Base-by-base conservation (phyloP, 2,329 filamentous ascomycete genomes). In the Fusarium cyanostomum region DNA sequence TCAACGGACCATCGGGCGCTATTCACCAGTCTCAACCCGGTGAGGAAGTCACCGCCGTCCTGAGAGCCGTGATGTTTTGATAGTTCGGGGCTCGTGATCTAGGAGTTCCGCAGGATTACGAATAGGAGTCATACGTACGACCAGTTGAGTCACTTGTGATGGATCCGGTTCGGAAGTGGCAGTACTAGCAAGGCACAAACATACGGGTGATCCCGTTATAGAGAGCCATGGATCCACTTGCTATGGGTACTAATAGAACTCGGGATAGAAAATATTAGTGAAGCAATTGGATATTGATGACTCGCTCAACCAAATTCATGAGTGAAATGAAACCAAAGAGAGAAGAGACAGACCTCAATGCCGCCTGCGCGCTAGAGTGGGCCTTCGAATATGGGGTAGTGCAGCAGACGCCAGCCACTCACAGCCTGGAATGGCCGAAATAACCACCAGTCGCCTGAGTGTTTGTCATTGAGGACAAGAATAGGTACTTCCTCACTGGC, bases 11-110 rank as follows among this genome's bases (percentile, higher is more conserved):
- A 75, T 35, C 64, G 51, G 34, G 59, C 69, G 4, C 56, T 59
- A 16, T 77, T 75, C 63, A 70, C 68, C 44, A 75, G 73, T 46
- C 51, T 77, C 28, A 66, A 71, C 46, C 74, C 74, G 5, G 66
- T 70, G 26, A 63, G 45, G n/a, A 41, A 51, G 16, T 38, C 56
- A 12, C 64, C 64, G 33, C 52, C 56, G 18, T 49, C 52, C 6
- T 66, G 43, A 15, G 27, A 8, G 16, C 7, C 28, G 11, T 18
- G 9, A 35, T 28, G 45, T 21, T 41, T 33, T 21, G 31, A 35
- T 28, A 16, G 35, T 9, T 9, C 13, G 24, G 33, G 34, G 15
- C 53, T 52, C 11, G 49, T 66, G 62, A 49, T 62, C 28, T 26
- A 13, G 41, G 30, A 8, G 37, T 31, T 52, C 31, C 30, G 41